phyloP scores from a whole-genome alignment of 495 filamentous ascomycete species.

The Xylaria intraflava region DNA sequence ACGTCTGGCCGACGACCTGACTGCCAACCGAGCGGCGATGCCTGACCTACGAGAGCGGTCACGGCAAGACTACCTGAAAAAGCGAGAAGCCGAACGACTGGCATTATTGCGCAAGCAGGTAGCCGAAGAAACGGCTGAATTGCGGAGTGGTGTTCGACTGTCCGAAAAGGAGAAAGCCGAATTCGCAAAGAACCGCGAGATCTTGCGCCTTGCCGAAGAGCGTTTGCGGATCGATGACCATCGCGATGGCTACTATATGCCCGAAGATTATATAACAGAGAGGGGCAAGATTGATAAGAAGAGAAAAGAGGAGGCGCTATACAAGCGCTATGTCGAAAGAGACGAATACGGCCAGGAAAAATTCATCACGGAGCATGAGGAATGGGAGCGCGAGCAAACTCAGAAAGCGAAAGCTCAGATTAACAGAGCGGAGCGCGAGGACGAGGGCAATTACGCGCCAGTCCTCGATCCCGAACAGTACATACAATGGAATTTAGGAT shows the following conservation, averaged over 20 bases:
- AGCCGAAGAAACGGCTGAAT: conserved; percentile 78
- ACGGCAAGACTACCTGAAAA: conserved; percentile 88
- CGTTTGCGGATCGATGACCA: conserved; percentile 83
- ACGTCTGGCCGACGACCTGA: conserved; percentile 28
- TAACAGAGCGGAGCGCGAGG: conserved; percentile 60
- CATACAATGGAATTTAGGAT: conserved; percentile 80
- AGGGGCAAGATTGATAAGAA: conserved; percentile 85
- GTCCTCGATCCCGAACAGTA: conserved; percentile 85
- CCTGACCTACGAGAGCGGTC: conserved; percentile 74
- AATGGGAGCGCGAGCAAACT: conserved; percentile 91
- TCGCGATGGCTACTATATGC: conserved; percentile 87
- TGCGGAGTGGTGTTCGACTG: conserved; percentile 68
- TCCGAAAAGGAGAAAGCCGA: conserved; percentile 78
- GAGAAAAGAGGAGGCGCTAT: conserved; percentile 83
- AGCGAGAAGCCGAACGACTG: conserved; percentile 79
- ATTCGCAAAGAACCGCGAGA: conserved; percentile 83
- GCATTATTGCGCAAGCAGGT: conserved; percentile 85
- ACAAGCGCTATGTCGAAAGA: conserved; percentile 83
- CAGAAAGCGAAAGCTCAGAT: conserved; percentile 88
- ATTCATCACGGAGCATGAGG: conserved; percentile 89
- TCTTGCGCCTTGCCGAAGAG: conserved; percentile 82
- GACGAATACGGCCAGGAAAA: conserved; percentile 84
- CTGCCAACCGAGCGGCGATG: conserved; percentile 44
- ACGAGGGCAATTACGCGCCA: conserved; percentile 88
- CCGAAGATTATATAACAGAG: conserved; percentile 90